Evolutionary conservation across 176 grass and related monocot species (phyloP), one percentile per base, ranked within the genome.

Genomic region (Rhipidocladum racemiflorum): DNA sequence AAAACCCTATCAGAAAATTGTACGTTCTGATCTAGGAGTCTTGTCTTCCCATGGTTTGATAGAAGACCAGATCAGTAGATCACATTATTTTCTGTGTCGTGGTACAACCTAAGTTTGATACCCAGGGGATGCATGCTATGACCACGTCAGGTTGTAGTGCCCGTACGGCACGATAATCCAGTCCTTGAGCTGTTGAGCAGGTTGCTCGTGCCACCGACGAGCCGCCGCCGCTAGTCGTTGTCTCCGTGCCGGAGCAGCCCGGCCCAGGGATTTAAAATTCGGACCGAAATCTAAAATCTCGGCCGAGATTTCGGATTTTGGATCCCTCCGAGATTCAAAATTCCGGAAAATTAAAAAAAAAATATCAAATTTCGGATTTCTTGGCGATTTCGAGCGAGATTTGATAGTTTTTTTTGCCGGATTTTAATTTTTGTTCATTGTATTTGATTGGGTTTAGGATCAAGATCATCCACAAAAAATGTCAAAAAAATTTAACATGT

Each of bases 131-230:
- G 32, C 32, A 34, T 91, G 86, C 87, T 97, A 81, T 68, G 88
- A 35, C 93, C 90, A 89, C 29, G 91, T 97, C 30, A 97, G 68
- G 84, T 93, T 89, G 24, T 36, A 81, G 84, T 93, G 86, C 35
- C 81, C 57, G 69, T 93, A 97, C 1, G 94, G 94, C 44, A 97
- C 94, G 2, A 97, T 91, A 80, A 93, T 77, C 91, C 91, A 93
- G 53, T 93, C 86, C 77, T 53, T 74, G 15, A 93, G 86, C 28
- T 88, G 94, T 53, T 74, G 15, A 93, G 86, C 28, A 88, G 94
- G 69, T 84, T 88, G 16, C 84, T 80, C 32, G 61, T n/a, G 7
- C 91, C 91, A 68, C 91, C 88, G 34, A 91, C 88, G 38, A 97
- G 67, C 84, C 88, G 79, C 66, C 71, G 79, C 44, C 15, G 25